Evolutionary conservation across 352 stramenopile species (phyloP), one percentile per base, ranked within the genome.

Genomic region (Pythium volutum): DNA sequence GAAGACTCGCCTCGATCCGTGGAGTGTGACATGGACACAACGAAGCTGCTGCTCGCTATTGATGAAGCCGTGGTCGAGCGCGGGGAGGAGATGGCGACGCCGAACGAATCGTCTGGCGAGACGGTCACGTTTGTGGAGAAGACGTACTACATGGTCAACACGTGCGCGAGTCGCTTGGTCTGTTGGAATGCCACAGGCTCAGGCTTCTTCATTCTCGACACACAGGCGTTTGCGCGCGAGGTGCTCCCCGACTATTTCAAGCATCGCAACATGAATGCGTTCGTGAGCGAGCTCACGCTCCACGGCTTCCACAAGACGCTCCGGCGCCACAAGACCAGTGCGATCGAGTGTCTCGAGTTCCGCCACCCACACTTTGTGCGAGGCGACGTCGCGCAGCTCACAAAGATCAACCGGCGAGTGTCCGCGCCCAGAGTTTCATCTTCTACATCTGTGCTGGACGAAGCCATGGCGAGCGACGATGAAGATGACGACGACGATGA

Each of bases 251-350:
- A 69, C 7, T 75, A 71, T 49, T 84, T 83, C 58, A 86, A 86
- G 66, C 77, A 87, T 62, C 50, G 47, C 38, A 88, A 82, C 59
- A 73, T 86, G 36, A 41, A 58, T 9, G 62, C 47, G 20, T 88
- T 88, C 54, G 75, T 86, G 22, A 57, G 67, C 11, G 77, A 89
- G 62, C 66, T 90, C 25, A 86, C 87, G 53, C 81, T 86, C 26
- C 71, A 89, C 53, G 73, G 76, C 22, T 89, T 89, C 53, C 66
- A 63, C 47, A 63, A 70, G 36, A 55, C 64, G 31, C 71, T 47
- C 16, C 36, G 59, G 9, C 26, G 45, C 22, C 48, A 62, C 52
- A 57, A 62, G 43, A 57, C 26, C 9, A 18, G 23, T 34, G 52
- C 23, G 33, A 59, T 72, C 2, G 65, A 58, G 25, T 66, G 59